Evolutionary conservation across 352 stramenopile genomes (phyloP), one percentile per base, ranked within the genome.

Genomic region (Peronospora destructor): DNA sequence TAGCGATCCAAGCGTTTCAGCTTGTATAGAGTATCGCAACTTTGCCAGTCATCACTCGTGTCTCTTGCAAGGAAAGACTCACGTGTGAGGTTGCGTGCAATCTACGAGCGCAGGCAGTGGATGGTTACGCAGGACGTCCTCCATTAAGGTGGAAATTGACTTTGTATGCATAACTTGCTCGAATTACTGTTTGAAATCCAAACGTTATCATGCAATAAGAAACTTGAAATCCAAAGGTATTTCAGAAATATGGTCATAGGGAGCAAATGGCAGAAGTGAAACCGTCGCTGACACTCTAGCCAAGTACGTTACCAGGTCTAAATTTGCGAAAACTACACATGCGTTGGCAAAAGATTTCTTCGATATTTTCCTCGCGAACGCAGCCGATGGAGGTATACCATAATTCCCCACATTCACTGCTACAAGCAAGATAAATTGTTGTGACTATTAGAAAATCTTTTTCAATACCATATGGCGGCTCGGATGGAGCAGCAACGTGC

Each of bases 401-500:
- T 66, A 63, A 2, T 32, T 4, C 59, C 38, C 23, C 40, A 26
- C 53, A 30, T 50, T 29, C 33, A 41, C 29, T 23, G 49, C 59
- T 56, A 26, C 26, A 29, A 25, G 33, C 19, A 41, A 52, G 49
- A 39, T 36, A 28, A 8, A 13, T 25, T 7, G 7, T 8, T 37
- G 30, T 5, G 12, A 36, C 12, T 7, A 16, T 8, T 13, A 9
- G 5, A 13, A 45, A 32, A 49, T 53, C 38, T 40, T 53, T 37
- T 6, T 49, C 9, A 33, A 34, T 23, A n/a, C 11, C 34, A 21
- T 19, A 60, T 69, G 56, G 47, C 50, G 32, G 32, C 37, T 41
- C 46, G 66, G 42, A 69, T 59, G 56, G 56, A 69, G 61, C 61
- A 68, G 42, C 60, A 68, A 0, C 37, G 61, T 38, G 50, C 47